A percentile compares a stretch with the other conserved stretches of the same genome.
Conservation (phyloP, 176 grass and related monocot genomes). For the Saccharum spontaneum region DNA sequence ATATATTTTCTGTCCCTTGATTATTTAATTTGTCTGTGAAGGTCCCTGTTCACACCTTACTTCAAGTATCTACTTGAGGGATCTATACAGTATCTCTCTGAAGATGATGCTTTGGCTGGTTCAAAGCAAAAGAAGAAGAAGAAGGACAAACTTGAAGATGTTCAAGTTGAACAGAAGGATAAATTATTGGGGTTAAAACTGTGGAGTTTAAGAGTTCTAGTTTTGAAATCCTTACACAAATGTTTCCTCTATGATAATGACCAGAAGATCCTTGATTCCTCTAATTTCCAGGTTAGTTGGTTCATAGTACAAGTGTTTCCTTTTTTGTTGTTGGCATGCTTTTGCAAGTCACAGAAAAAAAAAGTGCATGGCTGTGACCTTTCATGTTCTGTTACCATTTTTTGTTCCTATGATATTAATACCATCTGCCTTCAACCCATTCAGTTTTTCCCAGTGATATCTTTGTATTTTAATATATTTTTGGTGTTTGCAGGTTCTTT, state of each 20-base stretch:
- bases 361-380: not conserved
- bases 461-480: not conserved
- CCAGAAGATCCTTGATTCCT: conserved; percentile 77
- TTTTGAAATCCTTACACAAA: conserved; percentile 81
- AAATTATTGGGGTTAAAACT: conserved; percentile 44
- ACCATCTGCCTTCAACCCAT: not conserved
- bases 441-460: not conserved
- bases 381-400: not conserved
- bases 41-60: conserved; percentile 95
- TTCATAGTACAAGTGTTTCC: not conserved
- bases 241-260: conserved; percentile 89
- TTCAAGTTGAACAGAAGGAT: conserved; percentile 37
- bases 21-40: conserved; percentile 39
- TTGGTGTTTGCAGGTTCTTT: conserved; percentile 54
- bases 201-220: conserved; percentile 79
- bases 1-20: not conserved
- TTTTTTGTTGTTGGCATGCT: not conserved
- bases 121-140: conserved; percentile 62
- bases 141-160: conserved; percentile 56
- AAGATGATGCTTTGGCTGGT: conserved; percentile 40
- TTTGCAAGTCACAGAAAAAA: not conserved
- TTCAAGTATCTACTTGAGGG: conserved; percentile 87
- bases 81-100: conserved; percentile 67
- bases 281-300: conserved; percentile 74
- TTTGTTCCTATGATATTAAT: not conserved